Percentiles rank a stretch among this genome's conserved stretches.
Conservation (phyloP, 352 stramenopile genomes). For the Sclerospora graminicola region DNA sequence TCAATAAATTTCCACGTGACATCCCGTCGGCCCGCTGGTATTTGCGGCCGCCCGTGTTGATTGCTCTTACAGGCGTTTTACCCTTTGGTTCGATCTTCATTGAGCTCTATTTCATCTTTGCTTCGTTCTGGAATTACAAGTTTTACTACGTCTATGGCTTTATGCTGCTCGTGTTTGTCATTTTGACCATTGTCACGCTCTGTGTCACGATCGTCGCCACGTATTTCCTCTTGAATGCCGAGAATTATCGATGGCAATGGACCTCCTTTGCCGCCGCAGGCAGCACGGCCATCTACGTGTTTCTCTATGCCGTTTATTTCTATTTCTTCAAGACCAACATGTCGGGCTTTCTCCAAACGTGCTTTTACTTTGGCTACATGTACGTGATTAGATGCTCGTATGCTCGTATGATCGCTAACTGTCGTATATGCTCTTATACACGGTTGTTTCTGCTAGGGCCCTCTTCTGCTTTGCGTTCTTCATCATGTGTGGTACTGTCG, state of each 20-base stretch:
- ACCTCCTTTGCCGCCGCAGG: slow-evolving; percentile 91
- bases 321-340: slow-evolving; percentile 99
- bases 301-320: slow-evolving; percentile 99
- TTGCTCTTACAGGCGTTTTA: slow-evolving; percentile 93
- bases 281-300: slow-evolving; percentile 95
- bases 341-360: slow-evolving; percentile 96
- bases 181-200: slow-evolving; percentile 95
- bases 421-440: not conserved
- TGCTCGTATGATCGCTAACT: not conserved
- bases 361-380: slow-evolving; percentile 99
- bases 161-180: slow-evolving; percentile 96
- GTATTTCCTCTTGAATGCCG: slow-evolving; percentile 97
- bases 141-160: slow-evolving; percentile 99
- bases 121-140: slow-evolving; percentile 99
- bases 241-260: slow-evolving; percentile 99
- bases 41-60: slow-evolving; percentile 79
- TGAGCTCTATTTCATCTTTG: slow-evolving; percentile 99
- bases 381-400: slow-evolving; percentile 23
- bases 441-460: slow-evolving; percentile 31
- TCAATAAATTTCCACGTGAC: slow-evolving; percentile 95
- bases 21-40: slow-evolving; percentile 75
- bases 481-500: slow-evolving; percentile 90
- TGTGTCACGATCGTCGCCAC: slow-evolving; percentile 98
- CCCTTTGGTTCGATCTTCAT: slow-evolving; percentile 99
- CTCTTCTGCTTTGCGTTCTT: slow-evolving; percentile 90